A percentile compares a stretch with the other conserved stretches of the same genome.
These are phyloP conservation scores for Beauveria varroae DNA, from an alignment of 2,329 filamentous ascomycete genomes.

Conservation along the genomic window DNA sequence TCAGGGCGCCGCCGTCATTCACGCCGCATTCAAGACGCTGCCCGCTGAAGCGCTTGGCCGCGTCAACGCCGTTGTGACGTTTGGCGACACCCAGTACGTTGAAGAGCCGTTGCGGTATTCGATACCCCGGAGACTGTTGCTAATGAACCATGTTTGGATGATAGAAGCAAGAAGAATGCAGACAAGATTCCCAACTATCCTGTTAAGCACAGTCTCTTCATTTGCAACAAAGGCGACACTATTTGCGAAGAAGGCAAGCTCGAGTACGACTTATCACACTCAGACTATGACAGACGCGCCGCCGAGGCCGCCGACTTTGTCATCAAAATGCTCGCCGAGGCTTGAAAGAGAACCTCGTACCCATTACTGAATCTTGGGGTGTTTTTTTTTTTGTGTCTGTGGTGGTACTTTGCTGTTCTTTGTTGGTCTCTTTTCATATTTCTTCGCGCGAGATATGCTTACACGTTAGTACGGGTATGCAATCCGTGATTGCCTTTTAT, in stretches of 20 bases:
- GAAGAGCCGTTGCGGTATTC: no score
- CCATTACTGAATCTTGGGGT: no score
- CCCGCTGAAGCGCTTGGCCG: conserved; percentile 17
- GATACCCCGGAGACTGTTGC: not conserved
- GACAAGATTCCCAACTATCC: conserved; percentile 29
- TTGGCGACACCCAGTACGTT: conserved; percentile 19
- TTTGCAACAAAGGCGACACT: conserved; percentile 32
- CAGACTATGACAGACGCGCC: conserved; percentile 28
- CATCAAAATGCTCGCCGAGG: not conserved
- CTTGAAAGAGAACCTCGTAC: no score
- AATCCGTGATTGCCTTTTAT: no score
- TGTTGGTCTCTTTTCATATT: no score
- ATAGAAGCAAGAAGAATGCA: conserved; percentile 21
- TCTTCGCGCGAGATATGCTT: no score
- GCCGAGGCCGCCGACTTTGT: conserved; percentile 4
- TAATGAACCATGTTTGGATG: not conserved
- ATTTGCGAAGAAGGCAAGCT: conserved; percentile 28
- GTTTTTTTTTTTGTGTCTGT: no score
- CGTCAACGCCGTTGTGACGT: conserved; percentile 20
- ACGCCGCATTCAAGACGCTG: conserved; percentile 21
- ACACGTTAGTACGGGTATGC: no score
- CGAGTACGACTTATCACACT: conserved; percentile 26
- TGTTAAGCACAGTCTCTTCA: conserved; percentile 29
- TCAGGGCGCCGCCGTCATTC: conserved; percentile 25
- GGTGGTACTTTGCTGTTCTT: no score